Percentiles rank a stretch among this genome's conserved stretches.
Evolutionary conservation across 495 filamentous ascomycete species (phyloP).

Genomic region (Penicillium verhagenii): DNA sequence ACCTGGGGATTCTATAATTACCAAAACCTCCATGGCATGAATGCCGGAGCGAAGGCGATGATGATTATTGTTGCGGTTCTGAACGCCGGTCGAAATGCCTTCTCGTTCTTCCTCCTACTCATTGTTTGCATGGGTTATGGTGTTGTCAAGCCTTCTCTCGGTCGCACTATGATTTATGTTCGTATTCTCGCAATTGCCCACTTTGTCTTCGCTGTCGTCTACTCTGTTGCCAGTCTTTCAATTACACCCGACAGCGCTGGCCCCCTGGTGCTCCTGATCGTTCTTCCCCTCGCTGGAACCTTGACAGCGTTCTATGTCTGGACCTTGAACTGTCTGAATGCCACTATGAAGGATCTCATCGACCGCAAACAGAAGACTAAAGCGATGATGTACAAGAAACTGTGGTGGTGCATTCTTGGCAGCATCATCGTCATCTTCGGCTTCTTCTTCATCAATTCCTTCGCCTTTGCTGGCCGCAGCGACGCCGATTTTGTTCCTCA

Average conservation of each 20-base stretch:
- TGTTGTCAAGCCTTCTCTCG: slow-evolving; percentile 92
- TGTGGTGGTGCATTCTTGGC: slow-evolving; percentile 95
- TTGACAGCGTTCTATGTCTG: slow-evolving; percentile 98
- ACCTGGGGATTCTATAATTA: slow-evolving; percentile 98
- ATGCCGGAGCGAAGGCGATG: slow-evolving; percentile 72
- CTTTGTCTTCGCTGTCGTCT: slow-evolving; percentile 93
- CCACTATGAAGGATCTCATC: slow-evolving; percentile 91
- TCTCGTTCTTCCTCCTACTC: slow-evolving; percentile 97
- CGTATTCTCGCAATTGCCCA: slow-evolving; percentile 87
- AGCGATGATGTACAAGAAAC: slow-evolving; percentile 93
- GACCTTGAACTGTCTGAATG: slow-evolving; percentile 93
- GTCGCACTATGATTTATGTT: slow-evolving; percentile 90
- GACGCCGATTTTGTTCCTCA: slow-evolving; percentile 88
- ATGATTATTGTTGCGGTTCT: slow-evolving; percentile 88
- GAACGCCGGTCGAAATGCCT: slow-evolving; percentile 91
- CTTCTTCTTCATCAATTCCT: slow-evolving; percentile 95
- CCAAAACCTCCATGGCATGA: slow-evolving; percentile 83
- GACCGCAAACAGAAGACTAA: slow-evolving; percentile 94
- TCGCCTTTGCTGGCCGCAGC: slow-evolving; percentile 79
- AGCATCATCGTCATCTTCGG: slow-evolving; percentile 94
- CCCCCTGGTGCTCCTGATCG: slow-evolving; percentile 90
- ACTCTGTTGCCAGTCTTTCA: slow-evolving; percentile 83
- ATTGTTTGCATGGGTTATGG: slow-evolving; percentile 99
- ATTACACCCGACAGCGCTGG: slow-evolving; percentile 74
- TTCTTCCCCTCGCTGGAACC: slow-evolving; percentile 87